Percentiles rank a stretch among this genome's conserved stretches.
These are phyloP conservation scores for Trichosporon sp. DNA, from an alignment of 1,284 basidiomycete species.

Conservation along the genomic window DNA sequence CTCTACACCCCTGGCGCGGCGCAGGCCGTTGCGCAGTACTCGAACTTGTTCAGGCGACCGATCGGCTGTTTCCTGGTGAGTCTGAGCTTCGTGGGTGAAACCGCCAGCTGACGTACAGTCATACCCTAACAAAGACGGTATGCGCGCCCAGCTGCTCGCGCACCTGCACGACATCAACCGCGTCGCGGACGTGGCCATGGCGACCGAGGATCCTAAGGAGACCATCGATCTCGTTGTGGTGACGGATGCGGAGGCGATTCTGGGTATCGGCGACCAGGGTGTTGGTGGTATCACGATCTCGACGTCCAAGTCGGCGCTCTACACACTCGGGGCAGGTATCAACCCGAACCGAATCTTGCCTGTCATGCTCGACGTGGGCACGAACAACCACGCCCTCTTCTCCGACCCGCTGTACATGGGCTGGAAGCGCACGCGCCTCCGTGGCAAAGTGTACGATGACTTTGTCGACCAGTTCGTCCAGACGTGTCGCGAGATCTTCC, in stretches of 20 bases:
- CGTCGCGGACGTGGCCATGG: conserved; percentile 69
- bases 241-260: conserved; percentile 78
- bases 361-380: conserved; percentile 76
- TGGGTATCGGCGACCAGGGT: conserved; percentile 66
- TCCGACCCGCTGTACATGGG: conserved; percentile 57
- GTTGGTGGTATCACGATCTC: conserved; percentile 65
- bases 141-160: conserved; percentile 61
- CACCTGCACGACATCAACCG: conserved; percentile 56
- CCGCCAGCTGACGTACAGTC: conserved; percentile 44
- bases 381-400: conserved; percentile 65
- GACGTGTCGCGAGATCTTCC: conserved; percentile 56
- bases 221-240: conserved; percentile 70
- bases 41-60: conserved; percentile 75
- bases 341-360: conserved; percentile 68
- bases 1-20: conserved; percentile 65
- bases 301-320: conserved; percentile 81
- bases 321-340: conserved; percentile 78
- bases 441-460: conserved; percentile 57
- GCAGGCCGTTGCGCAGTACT: conserved; percentile 69
- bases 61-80: conserved; percentile 28
- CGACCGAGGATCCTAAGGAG: conserved; percentile 65
- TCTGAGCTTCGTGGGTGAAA: background rate
- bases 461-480: conserved; percentile 59
- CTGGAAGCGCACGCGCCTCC: conserved; percentile 58
- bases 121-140: conserved; percentile 66